Evolutionary conservation across 2,329 filamentous ascomycete genomes (phyloP), one percentile per base, ranked within the genome.

Genomic region (Alternaria metachromatica): DNA sequence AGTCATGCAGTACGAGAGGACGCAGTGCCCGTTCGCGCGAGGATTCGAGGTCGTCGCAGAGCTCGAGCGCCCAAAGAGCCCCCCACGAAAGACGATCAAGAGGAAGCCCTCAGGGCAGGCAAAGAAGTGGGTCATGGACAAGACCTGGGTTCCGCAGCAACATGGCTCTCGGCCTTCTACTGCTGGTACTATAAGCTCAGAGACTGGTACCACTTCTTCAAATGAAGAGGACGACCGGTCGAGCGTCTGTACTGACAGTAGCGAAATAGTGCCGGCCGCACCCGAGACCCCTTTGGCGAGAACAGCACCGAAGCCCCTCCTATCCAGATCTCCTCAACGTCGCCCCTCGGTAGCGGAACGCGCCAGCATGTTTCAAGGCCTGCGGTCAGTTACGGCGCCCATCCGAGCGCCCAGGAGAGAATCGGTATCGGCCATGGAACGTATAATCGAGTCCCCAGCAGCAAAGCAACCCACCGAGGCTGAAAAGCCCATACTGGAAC

Each of bases 1-100:
- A 65, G 88, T 97, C 13, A 83, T 97, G 49, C 89, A 91, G 67
- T 97, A 96, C 74, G 94, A 97, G 79, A 92, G 92, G 74, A 97
- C 94, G 0, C 87, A 89, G 48, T 97, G 94, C 78, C 94, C 94
- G 0, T 97, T 97, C 78, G 86, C 90, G 72, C 86, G 93, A 63
- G 86, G 87, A 4, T 96, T 96, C 71, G 90, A 88, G 0, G 89
- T 95, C 10, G 86, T 90, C 11, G 86, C 90, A 55, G 82, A 96
- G 18, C 92, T 92, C 0, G 89, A 92, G 71, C 84, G 87, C 60
- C 89, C 90, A 11, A 84, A 87, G 68, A 87, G 87, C 1, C 90
- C 90, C 2, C 82, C 88, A 55, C 69, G 70, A 12, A 68, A 67
- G 53, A 69, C 57, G 8, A 60, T 64, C n/a, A 89, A 86, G 73